Percentiles rank a stretch among this genome's conserved stretches.
Evolutionary conservation across 257 asterid species (phyloP).

Genomic region (Solanum pennellii): DNA sequence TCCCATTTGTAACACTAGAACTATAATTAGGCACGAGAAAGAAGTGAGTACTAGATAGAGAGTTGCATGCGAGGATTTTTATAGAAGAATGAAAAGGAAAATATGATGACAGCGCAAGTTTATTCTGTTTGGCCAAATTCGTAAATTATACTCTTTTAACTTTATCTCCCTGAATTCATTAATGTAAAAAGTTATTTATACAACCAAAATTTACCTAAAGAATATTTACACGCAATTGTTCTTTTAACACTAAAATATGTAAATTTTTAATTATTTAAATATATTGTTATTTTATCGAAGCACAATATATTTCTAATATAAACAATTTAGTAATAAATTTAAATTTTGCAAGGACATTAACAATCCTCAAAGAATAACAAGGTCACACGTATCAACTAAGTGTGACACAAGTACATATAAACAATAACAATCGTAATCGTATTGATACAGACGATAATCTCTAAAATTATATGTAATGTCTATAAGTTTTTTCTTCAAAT

Average conservation of each 20-base stretch:
- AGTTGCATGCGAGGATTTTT: not conserved
- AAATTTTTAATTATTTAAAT: not conserved
- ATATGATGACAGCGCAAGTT: not conserved
- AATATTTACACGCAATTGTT: not conserved
- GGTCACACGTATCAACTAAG: no score
- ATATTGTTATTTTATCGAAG: not conserved
- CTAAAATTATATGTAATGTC: no score
- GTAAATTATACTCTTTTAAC: no score
- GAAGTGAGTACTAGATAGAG: not conserved
- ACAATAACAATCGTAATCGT: no score
- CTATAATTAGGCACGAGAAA: not conserved
- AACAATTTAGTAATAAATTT: no score
- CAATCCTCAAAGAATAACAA: no score
- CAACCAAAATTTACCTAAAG: not conserved
- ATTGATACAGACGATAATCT: no score
- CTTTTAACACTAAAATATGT: not conserved
- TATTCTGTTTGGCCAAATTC: not conserved
- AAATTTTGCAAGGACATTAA: no score
- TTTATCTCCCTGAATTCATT: not conserved
- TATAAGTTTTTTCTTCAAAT: no score
- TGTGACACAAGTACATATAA: not conserved
- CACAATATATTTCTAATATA: not conserved
- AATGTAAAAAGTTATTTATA: not conserved
- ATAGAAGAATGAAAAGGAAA: not conserved
- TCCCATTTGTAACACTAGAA: not conserved